Base-by-base conservation (phyloP, 208 protist species). In the Borovskyia barvae region DNA sequence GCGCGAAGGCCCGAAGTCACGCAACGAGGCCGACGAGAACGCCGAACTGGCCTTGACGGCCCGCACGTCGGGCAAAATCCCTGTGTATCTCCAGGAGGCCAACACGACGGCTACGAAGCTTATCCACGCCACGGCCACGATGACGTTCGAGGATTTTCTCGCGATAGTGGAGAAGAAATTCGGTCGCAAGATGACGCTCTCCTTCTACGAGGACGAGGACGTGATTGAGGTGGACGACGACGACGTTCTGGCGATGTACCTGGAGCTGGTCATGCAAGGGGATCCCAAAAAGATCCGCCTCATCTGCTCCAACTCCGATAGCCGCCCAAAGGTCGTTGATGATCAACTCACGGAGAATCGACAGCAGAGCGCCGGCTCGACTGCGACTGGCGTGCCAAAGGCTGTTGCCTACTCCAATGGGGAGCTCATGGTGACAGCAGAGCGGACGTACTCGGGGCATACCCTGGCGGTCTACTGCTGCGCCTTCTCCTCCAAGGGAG, bases 171-270 rank as follows among this genome's bases (percentile, higher is more conserved):
- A 89, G 49, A 89, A 86, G 62, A 94, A 94, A 66, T 92, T 79
- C 56, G 82, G 77, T 35, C 62, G 71, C 29, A 80, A 76, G 53
- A 87, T 81, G 77, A 58, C 35, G 11, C 51, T 90, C 29, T 88
- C 81, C 40, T 93, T 93, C 54, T 83, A 86, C 56, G 85, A 94
- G 43, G 88, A 74, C 15, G 80, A 90, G 3, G 88, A 92, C 68
- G 25, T 87, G 3, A 81, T 94, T 41, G 76, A 88, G 55, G 46
- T 94, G 51, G 88, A 94, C 47, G 88, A 94, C 49, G 85, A 92
- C 33, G 83, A 94, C 45, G 80, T 89, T 32, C 76, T 94, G 33
- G 70, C 73, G 45, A 88, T 94, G 83, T 94, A 91, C 67, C 72
- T 94, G 11, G 85, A 92, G 50, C 76, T 81, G 55, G 59, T 43